Evolutionary conservation across 2,329 filamentous ascomycete genomes (phyloP), one percentile per base, ranked within the genome.

Genomic region (Colletotrichum sp.): DNA sequence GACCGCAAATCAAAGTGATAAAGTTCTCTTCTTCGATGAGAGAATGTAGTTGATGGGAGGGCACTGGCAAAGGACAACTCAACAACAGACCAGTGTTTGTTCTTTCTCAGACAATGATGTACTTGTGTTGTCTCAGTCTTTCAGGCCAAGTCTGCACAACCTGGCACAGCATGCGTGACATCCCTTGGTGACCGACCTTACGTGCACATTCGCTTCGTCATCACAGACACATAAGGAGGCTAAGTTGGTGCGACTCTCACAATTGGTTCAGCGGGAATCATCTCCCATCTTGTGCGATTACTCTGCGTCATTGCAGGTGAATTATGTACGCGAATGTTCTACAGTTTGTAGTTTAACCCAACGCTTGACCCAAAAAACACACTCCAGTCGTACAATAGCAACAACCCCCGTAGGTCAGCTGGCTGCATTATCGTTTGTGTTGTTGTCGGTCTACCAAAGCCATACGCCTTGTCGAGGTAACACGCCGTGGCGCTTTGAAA

Each of bases 311-410:
- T 69, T 62, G 30, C 44, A 59, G 62, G 64, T 15, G 28, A 71
- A 67, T 62, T 71, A 71, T 71, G 26, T 75, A 71, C 72, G 52
- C 21, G 72, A 75, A 71, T 12, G 55, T 28, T 65, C 68, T 62
- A 71, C 68, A 32, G 26, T 15, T 66, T 32, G 49, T 39, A 36
- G 52, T 52, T 28, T 60, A 26, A 64, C 49, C 68, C 32, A 74
- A 71, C 59, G 67, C 71, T 71, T 26, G 32, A 32, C 30, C 34
- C 34, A 26, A 26, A 32, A 39, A 49, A 28, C n/a, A 62, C 30
- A 66, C 26, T 26, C 60, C 62, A 24, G 16, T 71, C 49, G 62
- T 62, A 63, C 68, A 71, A 36, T 28, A 32, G 13, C 16, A 52
- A 63, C 57, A 62, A 63, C 57, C 13, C 28, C 68, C 68, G 26